A percentile compares a stretch with the other conserved stretches of the same genome.
These are phyloP conservation scores for Fusarium vanettenii DNA, from an alignment of 2,329 filamentous ascomycete species.

Conservation along the genomic window DNA sequence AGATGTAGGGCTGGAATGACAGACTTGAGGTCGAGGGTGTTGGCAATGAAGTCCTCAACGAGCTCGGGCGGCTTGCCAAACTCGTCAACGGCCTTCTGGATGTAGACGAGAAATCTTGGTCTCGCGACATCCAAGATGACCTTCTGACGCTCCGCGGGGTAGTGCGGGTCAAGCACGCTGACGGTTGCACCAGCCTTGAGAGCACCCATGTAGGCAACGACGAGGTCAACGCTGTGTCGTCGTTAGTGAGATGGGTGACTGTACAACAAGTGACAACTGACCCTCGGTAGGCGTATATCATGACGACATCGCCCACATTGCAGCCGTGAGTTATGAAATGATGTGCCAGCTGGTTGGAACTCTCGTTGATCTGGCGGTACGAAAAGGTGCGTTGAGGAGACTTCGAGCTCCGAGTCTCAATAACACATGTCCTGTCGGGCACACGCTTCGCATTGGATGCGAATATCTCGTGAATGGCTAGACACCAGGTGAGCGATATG, in stretches of 20 bases:
- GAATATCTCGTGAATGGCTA: constrained; percentile 9
- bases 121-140: constrained; percentile 82
- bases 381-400: constrained; percentile 76
- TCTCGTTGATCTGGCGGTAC: constrained; percentile 88
- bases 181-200: constrained; percentile 50
- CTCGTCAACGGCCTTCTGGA: constrained; percentile 77
- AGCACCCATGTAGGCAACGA: constrained; percentile 81
- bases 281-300: constrained; percentile 84
- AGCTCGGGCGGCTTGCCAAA: constrained; percentile 48
- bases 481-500: neutral
- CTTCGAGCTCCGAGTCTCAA: constrained; percentile 58
- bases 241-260: neutral
- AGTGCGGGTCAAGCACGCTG: constrained; percentile 35
- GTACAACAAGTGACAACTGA: neutral
- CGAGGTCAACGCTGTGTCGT: constrained; percentile 64
- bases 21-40: constrained; percentile 20
- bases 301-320: constrained; percentile 86
- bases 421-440: constrained; percentile 68
- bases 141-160: constrained; percentile 45
- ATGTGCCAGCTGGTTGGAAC: constrained; percentile 83
- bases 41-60: constrained; percentile 13
- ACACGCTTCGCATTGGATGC: constrained; percentile 72
- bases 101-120: constrained; percentile 77
- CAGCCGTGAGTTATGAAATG: constrained; percentile 75
- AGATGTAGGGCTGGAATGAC: constrained; percentile 11